These are phyloP conservation scores for Castanea crenata DNA, from an alignment of 306 rosid genomes.

Conservation along the genomic window DNA sequence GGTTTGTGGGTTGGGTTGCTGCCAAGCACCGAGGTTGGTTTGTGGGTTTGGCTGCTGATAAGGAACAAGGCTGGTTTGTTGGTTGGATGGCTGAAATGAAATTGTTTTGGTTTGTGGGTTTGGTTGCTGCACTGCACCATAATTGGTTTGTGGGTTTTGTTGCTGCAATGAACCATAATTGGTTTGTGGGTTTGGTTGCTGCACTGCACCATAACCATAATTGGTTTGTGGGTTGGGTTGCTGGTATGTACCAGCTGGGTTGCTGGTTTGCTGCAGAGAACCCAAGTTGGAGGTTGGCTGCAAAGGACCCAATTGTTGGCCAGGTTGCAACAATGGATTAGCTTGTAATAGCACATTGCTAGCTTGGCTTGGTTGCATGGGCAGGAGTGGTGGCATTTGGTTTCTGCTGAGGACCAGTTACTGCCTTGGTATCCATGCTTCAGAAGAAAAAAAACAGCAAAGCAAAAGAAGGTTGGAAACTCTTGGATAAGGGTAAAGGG, in stretches of 20 bases:
- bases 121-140: neutral
- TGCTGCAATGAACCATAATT: neutral
- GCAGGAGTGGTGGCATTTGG: neutral
- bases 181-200: neutral
- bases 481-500: constrained; percentile 4
- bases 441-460: neutral
- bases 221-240: neutral
- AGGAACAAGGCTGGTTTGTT: neutral
- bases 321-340: neutral
- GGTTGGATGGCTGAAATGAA: neutral
- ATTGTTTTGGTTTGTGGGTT: neutral
- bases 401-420: constrained; percentile 36
- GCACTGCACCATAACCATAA: neutral
- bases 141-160: neutral
- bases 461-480: constrained; percentile 4
- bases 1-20: neutral
- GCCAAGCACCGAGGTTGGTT: neutral
- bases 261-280: neutral
- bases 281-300: neutral
- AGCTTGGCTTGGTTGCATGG: neutral
- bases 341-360: neutral
- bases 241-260: neutral
- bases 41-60: neutral
- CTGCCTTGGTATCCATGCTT: constrained; percentile 33
- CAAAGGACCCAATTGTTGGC: neutral